phyloP scores from a whole-genome alignment of 1,284 basidiomycete genomes.

The Farysia itapuensis region DNA sequence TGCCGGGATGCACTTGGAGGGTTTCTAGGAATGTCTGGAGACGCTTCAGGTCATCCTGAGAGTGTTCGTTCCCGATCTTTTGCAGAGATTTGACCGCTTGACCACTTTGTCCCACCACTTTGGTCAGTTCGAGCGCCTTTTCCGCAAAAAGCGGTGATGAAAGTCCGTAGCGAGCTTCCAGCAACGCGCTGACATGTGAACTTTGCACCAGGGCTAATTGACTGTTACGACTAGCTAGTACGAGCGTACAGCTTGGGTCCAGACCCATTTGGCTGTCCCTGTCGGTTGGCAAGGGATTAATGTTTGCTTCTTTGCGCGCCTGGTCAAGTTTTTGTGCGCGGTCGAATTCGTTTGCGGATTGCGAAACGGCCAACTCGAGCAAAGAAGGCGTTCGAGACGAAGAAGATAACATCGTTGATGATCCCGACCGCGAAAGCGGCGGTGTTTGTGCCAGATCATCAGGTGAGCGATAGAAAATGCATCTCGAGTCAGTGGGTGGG shows the following conservation, averaged over 20 bases:
- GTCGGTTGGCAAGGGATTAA: constrained; percentile 43
- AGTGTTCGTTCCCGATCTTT: constrained; percentile 13
- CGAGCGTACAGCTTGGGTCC: constrained; percentile 44
- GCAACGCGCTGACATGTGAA: constrained; percentile 50
- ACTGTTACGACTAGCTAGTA: constrained; percentile 51
- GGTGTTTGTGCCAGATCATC: constrained; percentile 50
- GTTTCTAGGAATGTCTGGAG: constrained; percentile 15
- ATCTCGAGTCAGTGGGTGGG: constrained; percentile 49
- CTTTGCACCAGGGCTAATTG: constrained; percentile 53
- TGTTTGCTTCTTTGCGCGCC: constrained; percentile 41
- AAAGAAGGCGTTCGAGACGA: constrained; percentile 8
- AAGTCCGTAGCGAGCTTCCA: constrained; percentile 46
- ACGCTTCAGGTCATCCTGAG: constrained; percentile 11
- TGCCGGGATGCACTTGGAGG: constrained; percentile 3
- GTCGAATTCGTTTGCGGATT: constrained; percentile 27
- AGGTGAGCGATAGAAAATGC: constrained; percentile 55
- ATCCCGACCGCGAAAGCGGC: constrained; percentile 39
- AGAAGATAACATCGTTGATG: constrained; percentile 21
- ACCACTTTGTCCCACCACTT: background rate
- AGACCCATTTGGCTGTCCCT: constrained; percentile 29
- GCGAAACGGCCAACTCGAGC: constrained; percentile 26
- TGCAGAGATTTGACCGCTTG: constrained; percentile 4
- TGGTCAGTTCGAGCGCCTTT: constrained; percentile 3
- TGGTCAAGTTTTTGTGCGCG: constrained; percentile 34
- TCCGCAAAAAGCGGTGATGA: constrained; percentile 42